Evolutionary conservation across 257 asterid genomes (phyloP), one percentile per base, ranked within the genome.

Genomic region (Dorcoceras hygrometricum): DNA sequence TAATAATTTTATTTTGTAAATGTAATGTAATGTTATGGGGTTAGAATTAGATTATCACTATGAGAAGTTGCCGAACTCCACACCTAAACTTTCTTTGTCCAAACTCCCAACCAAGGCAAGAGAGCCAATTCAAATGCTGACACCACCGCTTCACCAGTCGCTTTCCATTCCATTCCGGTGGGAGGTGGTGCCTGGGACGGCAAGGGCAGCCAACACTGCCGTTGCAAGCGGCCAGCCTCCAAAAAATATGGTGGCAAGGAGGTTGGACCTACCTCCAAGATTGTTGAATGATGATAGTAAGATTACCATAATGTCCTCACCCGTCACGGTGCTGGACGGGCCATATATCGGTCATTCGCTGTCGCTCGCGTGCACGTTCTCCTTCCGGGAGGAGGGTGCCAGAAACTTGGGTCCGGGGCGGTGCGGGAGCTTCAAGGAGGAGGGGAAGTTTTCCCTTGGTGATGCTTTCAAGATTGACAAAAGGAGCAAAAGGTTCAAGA

Each of bases 121-220:
- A 64, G 71, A 70, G 26, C 72, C 77, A 10, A 50, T 58, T 63
- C 73, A 25, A 59, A 66, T 71, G 70, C 71, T 70, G n/a, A 88
- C 96, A 1, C 98, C 96, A 14, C 96, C 95, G 1, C 69, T 78
- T 46, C 83, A 77, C n/a, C 78, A 85, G 0, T 31, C 77, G 2
- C 80, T 71, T 39, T 83, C 98, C 0, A 25, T 91, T 26, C 98
- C 98, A 1, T 89, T 91, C 71, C 82, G 70, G 20, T 91, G 96
- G 98, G 96, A 91, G 80, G 94, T 81, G 67, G 95, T 76, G 18
- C 98, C 98, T 2, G 96, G 98, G 0, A 88, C 83, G 80, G 92
- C 95, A 1, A 79, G 87, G 61, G 23, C 75, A 61, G 16, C 65
- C 36, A 25, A 69, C 29, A 23, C 48, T 22, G 9, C 66, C n/a